A percentile compares a stretch with the other conserved stretches of the same genome.
Conservation (phyloP, 306 rosid genomes). For the Betula pendula region DNA sequence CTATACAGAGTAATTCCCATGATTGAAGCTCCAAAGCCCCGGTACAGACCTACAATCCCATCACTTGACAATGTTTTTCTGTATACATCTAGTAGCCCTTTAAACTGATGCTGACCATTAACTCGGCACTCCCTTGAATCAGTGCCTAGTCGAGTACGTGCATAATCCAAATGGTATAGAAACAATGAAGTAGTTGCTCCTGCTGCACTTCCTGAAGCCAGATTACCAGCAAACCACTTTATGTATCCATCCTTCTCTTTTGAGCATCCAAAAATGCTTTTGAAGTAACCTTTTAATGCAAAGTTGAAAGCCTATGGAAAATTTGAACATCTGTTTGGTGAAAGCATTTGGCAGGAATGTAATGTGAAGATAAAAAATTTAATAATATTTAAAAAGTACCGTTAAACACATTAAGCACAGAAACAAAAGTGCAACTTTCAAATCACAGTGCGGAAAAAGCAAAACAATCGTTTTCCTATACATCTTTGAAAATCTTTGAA, state of each 20-base stretch:
- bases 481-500: background rate
- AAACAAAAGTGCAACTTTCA: background rate
- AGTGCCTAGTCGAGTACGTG: constrained; percentile 85
- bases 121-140: constrained; percentile 51
- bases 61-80: constrained; percentile 75
- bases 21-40: constrained; percentile 89
- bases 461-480: background rate
- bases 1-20: constrained; percentile 87
- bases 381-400: background rate
- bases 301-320: constrained; percentile 98
- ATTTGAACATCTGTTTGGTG: constrained; percentile 65
- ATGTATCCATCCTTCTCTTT: constrained; percentile 88
- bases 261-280: constrained; percentile 74
- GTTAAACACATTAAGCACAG: background rate
- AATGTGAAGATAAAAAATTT: constrained; percentile 26
- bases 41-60: constrained; percentile 81
- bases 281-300: constrained; percentile 99
- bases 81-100: constrained; percentile 82
- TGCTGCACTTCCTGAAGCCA: constrained; percentile 99
- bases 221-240: constrained; percentile 93
- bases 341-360: constrained; percentile 42
- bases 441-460: background rate
- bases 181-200: constrained; percentile 87
- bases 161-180: constrained; percentile 92
- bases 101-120: constrained; percentile 66